Base-by-base conservation (phyloP, 768 basidiomycete species). In the Pleurotus giganteus region DNA sequence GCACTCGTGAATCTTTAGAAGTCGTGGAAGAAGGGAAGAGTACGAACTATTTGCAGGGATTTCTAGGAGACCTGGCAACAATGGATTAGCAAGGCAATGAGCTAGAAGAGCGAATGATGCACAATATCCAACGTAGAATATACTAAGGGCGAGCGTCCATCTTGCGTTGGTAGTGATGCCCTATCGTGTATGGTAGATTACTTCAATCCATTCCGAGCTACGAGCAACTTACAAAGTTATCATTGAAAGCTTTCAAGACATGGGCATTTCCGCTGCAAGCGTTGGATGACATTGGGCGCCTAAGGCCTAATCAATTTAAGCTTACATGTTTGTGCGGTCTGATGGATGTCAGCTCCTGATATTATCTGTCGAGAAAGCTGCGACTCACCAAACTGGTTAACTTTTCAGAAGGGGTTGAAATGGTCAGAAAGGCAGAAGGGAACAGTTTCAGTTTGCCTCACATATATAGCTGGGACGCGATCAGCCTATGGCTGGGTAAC, bases 111-210 rank as follows among this genome's bases (percentile, higher is more conserved):
- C 17, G 17, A 19, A 17, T n/a, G 4, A 63, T 72, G 53, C 55
- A 81, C 82, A 83, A 58, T 83, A 83, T 41, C 82, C 82, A 23
- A 82, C 79, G 55, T 83, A 83, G 65, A 83, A 83, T 23, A 84
- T 80, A 55, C 80, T 80, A 41, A 83, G 63, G 3, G 74, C 82
- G 8, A 83, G 63, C 0, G 82, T 82, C 81, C 81, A 83, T 63
- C 75, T 79, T 55, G 77, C 70, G 60, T 84, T 84, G 41, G 70
- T 65, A 19, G 75, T 74, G 47, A 83, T 74, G 19, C 74, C 81
- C 80, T 82, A 36, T 4, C 42, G 12, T 34, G 31, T 13, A 28
- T 47, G 28, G 26, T 24, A 11, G 7, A 49, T 23, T 11, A 54
- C 17, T 12, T 21, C 50, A 41, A 11, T 32, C 31, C 4, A 39